Evolutionary conservation across 2,329 filamentous ascomycete genomes (phyloP).

Genomic region (Lecanicillium sp.): DNA sequence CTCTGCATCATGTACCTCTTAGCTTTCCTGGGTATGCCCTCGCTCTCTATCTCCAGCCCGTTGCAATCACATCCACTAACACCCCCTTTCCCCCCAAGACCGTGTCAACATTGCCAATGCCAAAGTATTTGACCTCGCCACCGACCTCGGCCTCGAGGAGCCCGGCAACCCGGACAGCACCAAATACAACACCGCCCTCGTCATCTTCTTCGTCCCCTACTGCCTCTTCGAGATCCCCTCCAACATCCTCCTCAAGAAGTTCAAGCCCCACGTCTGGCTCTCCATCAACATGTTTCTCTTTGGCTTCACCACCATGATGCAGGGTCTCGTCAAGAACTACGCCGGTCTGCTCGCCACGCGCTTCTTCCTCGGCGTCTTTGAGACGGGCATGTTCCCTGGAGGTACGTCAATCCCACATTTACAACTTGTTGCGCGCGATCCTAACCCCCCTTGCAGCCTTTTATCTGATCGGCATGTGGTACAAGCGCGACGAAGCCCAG

Average conservation of each 20-base stretch:
- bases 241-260: constrained; percentile 29
- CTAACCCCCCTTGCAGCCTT: constrained; percentile 34
- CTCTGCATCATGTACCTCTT: constrained; percentile 66
- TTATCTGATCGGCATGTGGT: constrained; percentile 84
- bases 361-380: constrained; percentile 77
- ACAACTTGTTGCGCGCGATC: constrained; percentile 33
- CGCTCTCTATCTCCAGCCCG: background rate
- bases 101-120: constrained; percentile 79
- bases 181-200: constrained; percentile 69
- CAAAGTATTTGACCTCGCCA: constrained; percentile 56
- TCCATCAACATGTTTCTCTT: constrained; percentile 81
- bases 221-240: constrained; percentile 64
- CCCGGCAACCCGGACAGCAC: constrained; percentile 42
- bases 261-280: constrained; percentile 62
- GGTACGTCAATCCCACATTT: constrained; percentile 20
- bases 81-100: constrained; percentile 29
- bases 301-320: constrained; percentile 65
- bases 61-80: background rate
- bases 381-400: constrained; percentile 64
- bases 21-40: constrained; percentile 52
- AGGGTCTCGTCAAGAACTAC: constrained; percentile 75
- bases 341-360: constrained; percentile 68
- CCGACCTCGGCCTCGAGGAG: constrained; percentile 55
- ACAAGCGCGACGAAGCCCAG: constrained; percentile 79
- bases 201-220: constrained; percentile 79